Conservation (phyloP, 1,284 basidiomycete species). For the Tilletia caries region DNA sequence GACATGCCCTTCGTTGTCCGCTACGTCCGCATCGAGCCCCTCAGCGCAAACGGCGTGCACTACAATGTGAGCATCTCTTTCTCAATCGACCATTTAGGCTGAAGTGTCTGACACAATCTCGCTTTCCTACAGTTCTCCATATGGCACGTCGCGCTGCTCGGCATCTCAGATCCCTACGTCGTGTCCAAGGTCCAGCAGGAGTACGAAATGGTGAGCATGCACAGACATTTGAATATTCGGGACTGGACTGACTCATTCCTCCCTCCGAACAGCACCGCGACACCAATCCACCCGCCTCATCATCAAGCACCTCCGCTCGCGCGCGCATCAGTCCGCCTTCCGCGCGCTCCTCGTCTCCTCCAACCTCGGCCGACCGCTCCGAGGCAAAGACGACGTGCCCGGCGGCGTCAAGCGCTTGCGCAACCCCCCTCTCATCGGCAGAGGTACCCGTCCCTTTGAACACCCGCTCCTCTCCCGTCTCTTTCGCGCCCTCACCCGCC, state of each 20-base stretch:
- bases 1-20: slow-evolving; percentile 38
- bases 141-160: slow-evolving; percentile 49
- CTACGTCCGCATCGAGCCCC: slow-evolving; percentile 53
- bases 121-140: no score
- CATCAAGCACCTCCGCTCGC: slow-evolving; percentile 73
- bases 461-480: slow-evolving; percentile 69
- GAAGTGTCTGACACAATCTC: slow-evolving; percentile 16
- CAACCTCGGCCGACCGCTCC: slow-evolving; percentile 51
- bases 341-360: slow-evolving; percentile 32
- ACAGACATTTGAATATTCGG: no score
- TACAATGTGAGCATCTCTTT: slow-evolving; percentile 34
- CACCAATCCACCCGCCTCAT: slow-evolving; percentile 41
- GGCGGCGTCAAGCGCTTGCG: background rate
- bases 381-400: slow-evolving; percentile 60
- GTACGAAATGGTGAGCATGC: slow-evolving; percentile 27
- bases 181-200: slow-evolving; percentile 29
- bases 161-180: slow-evolving; percentile 33
- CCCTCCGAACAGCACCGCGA: slow-evolving; percentile 43
- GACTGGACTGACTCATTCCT: no score
- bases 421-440: background rate
- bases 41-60: slow-evolving; percentile 47
- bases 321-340: slow-evolving; percentile 68
- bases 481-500: slow-evolving; percentile 65
- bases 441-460: slow-evolving; percentile 57
- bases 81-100: background rate